These are phyloP conservation scores for Alloascoidea hylecoeti DNA, from an alignment of 805 yeast genomes.

Conservation along the genomic window DNA sequence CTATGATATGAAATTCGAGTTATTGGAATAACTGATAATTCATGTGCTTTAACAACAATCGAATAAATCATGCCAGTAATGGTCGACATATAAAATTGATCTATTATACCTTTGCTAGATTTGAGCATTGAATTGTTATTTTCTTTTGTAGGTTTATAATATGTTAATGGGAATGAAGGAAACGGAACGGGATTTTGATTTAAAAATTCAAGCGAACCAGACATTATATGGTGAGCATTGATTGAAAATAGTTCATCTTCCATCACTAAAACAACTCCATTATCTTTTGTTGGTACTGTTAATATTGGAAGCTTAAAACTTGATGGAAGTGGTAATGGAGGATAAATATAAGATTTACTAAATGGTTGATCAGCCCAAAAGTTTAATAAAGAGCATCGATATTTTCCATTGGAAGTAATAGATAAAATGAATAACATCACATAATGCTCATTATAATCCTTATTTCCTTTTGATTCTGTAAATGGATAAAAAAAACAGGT, in stretches of 20 bases:
- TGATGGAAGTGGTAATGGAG: slow-evolving; percentile 25
- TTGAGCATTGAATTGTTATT: slow-evolving; percentile 4
- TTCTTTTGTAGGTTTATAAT: slow-evolving; percentile 11
- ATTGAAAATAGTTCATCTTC: slow-evolving; percentile 20
- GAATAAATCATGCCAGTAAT: slow-evolving; percentile 14
- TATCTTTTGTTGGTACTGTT: slow-evolving; percentile 20
- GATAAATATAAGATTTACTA: slow-evolving; percentile 18
- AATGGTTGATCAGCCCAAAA: slow-evolving; percentile 25
- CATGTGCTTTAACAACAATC: slow-evolving; percentile 12
- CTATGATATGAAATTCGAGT: slow-evolving; percentile 22
- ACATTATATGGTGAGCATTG: slow-evolving; percentile 28
- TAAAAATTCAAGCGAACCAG: slow-evolving; percentile 28
- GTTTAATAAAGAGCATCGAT: slow-evolving; percentile 22
- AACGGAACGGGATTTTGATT: slow-evolving; percentile 9
- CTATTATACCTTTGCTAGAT: not conserved
- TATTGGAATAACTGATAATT: slow-evolving; percentile 16
- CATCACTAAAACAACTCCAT: slow-evolving; percentile 24
- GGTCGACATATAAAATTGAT: slow-evolving; percentile 12
- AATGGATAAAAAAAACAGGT: slow-evolving; percentile 27
- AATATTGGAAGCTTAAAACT: slow-evolving; percentile 27
- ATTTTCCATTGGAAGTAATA: slow-evolving; percentile 22
- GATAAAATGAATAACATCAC: slow-evolving; percentile 21
- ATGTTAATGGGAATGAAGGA: slow-evolving; percentile 25
- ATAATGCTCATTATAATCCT: slow-evolving; percentile 13
- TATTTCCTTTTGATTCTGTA: slow-evolving; percentile 7